Percentiles rank a stretch among this genome's conserved stretches.
phyloP scores from a whole-genome alignment of 2,329 filamentous ascomycete species.

The Diaporthe sp. region DNA sequence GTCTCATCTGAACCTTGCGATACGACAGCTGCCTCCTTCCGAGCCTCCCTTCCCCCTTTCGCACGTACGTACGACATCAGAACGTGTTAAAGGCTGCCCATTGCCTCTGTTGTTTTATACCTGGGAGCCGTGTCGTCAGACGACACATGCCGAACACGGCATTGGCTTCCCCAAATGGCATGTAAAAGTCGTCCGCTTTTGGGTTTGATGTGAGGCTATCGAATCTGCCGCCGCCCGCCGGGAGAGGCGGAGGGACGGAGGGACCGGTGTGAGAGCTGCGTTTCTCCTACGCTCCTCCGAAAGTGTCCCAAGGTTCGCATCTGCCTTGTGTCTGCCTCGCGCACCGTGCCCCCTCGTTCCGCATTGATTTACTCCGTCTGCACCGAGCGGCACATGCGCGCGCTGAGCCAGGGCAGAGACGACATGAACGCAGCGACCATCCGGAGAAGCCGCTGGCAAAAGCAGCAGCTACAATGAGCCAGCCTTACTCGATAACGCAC shows the following conservation, averaged over 20 bases:
- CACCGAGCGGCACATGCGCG: not conserved
- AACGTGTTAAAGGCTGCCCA: not conserved
- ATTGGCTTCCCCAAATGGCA: conserved; percentile 5
- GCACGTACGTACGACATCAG: not conserved
- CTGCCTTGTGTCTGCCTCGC: not conserved
- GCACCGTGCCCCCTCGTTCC: not conserved
- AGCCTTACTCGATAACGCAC: not conserved
- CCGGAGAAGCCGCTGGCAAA: not conserved
- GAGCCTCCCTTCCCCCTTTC: not conserved
- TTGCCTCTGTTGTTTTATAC: conserved; percentile 8
- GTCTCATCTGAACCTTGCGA: conserved; percentile 22
- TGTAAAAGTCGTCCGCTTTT: not conserved
- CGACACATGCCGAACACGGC: not conserved
- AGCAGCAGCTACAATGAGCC: not conserved
- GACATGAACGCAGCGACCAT: not conserved
- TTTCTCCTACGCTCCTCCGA: not conserved
- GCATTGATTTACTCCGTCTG: not conserved
- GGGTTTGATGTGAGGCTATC: not conserved
- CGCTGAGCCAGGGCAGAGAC: not conserved
- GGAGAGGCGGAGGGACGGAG: not conserved
- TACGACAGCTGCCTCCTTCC: conserved; percentile 18
- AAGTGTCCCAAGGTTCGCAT: not conserved
- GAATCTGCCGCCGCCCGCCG: not conserved
- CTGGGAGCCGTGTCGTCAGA: not conserved
- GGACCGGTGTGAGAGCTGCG: not conserved